Evolutionary conservation across 805 yeast genomes (phyloP).

Genomic region (Nakazawaea siamensis): DNA sequence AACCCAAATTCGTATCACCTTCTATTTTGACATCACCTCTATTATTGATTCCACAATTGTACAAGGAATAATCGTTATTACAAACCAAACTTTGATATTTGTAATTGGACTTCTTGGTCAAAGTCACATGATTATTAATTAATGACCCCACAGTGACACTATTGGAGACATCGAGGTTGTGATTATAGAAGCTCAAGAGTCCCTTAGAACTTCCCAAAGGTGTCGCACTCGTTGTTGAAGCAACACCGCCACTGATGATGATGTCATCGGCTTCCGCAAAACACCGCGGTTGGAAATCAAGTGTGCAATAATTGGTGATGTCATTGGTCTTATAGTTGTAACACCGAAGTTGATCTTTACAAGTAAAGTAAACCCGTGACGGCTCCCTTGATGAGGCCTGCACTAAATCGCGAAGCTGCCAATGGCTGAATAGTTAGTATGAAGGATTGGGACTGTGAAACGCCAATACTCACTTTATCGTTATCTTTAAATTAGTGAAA

Average conservation of each 20-base stretch:
- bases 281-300: constrained; percentile 66
- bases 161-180: constrained; percentile 34
- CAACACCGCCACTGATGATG: constrained; percentile 39
- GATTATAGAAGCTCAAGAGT: constrained; percentile 48
- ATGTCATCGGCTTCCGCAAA: constrained; percentile 48
- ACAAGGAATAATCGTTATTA: constrained; percentile 73
- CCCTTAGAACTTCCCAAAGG: constrained; percentile 45
- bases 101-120: constrained; percentile 34
- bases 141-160: constrained; percentile 65
- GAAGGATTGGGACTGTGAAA: neutral
- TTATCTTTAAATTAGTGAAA: constrained; percentile 23
- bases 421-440: constrained; percentile 35
- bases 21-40: constrained; percentile 32
- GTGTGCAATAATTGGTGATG: constrained; percentile 31
- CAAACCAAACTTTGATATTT: constrained; percentile 59
- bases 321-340: constrained; percentile 31
- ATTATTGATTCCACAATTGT: constrained; percentile 50
- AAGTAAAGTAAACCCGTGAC: constrained; percentile 48
- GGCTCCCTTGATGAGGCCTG: constrained; percentile 35
- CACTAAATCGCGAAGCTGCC: constrained; percentile 78
- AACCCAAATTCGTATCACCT: constrained; percentile 40
- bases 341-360: constrained; percentile 41
- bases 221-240: constrained; percentile 10
- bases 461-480: constrained; percentile 24
- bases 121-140: constrained; percentile 72